Evolutionary conservation across 169 alveolate species (phyloP).

Genomic region (Cryptosporidium tyzzeri): DNA sequence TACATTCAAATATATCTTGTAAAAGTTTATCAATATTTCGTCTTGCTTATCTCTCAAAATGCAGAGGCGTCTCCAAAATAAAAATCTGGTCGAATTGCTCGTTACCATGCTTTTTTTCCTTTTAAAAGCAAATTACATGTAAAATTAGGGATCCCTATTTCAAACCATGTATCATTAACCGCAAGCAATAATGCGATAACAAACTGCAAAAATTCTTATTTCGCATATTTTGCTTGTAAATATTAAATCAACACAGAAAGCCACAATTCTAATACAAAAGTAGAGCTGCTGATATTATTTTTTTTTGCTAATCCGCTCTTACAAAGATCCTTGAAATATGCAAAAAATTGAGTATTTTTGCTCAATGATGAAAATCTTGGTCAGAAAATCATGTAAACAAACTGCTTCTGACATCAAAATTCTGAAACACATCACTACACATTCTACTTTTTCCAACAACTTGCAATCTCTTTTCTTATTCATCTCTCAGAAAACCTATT

Average conservation of each 20-base stretch:
- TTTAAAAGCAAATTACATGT: conserved; percentile 6
- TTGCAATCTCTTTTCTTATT: neutral
- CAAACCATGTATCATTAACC: conserved; percentile 3
- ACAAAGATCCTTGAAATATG: neutral
- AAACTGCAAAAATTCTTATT: neutral
- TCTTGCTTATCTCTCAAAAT: neutral
- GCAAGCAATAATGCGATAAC: neutral
- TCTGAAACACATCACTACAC: conserved; percentile 20
- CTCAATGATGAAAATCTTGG: neutral
- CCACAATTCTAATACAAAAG: neutral
- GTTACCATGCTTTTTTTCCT: neutral
- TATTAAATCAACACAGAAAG: neutral
- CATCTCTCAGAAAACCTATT: neutral
- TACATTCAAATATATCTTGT: neutral
- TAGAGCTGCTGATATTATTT: conserved; percentile 1
- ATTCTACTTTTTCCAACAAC: neutral
- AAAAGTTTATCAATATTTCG: neutral
- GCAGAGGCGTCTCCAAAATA: neutral
- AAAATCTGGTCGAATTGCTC: neutral
- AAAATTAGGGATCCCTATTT: conserved; percentile 18
- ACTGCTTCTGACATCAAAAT: neutral
- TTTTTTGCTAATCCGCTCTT: neutral
- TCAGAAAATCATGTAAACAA: conserved; percentile 8
- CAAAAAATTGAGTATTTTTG: neutral
- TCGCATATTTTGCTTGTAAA: conserved; percentile 1